A percentile compares a stretch with the other conserved stretches of the same genome.
Conservation (phyloP, 306 rosid species). For the Acacia melanoxylon region DNA sequence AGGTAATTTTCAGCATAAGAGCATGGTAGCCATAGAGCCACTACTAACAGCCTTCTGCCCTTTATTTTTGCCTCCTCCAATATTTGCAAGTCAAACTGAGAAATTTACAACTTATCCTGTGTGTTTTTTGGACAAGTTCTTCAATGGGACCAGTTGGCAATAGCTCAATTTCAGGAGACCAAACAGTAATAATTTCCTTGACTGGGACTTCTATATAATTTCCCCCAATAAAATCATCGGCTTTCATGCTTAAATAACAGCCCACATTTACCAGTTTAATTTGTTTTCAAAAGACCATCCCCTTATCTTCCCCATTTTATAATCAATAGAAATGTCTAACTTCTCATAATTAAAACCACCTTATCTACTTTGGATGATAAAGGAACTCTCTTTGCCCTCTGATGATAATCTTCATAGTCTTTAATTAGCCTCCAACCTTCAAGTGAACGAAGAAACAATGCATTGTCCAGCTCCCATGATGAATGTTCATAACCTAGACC, state of each 20-base stretch:
- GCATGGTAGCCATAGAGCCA: neutral
- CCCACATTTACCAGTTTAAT: neutral
- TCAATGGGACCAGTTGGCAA: neutral
- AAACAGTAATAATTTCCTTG: neutral
- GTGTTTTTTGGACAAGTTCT: neutral
- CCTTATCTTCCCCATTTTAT: neutral
- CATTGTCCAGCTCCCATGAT: constrained; percentile 73
- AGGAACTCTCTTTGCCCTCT: constrained; percentile 41
- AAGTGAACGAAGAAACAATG: constrained; percentile 44
- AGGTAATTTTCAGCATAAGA: neutral
- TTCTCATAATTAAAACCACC: constrained; percentile 32
- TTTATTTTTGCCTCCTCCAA: too few relatives aligned
- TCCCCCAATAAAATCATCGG: neutral
- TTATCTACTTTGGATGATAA: constrained; percentile 36
- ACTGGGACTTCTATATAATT: neutral
- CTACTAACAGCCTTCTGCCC: neutral
- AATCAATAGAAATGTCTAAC: neutral
- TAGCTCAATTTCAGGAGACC: neutral
- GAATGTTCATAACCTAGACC: constrained; percentile 64
- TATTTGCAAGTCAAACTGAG: too few relatives aligned
- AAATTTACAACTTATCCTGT: neutral
- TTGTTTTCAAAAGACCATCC: neutral
- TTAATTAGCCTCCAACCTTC: constrained; percentile 51
- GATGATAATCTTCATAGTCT: constrained; percentile 51
- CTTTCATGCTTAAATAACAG: neutral